Conservation (phyloP, 179 eudicot genomes). For the Carnegiea gigantea region DNA sequence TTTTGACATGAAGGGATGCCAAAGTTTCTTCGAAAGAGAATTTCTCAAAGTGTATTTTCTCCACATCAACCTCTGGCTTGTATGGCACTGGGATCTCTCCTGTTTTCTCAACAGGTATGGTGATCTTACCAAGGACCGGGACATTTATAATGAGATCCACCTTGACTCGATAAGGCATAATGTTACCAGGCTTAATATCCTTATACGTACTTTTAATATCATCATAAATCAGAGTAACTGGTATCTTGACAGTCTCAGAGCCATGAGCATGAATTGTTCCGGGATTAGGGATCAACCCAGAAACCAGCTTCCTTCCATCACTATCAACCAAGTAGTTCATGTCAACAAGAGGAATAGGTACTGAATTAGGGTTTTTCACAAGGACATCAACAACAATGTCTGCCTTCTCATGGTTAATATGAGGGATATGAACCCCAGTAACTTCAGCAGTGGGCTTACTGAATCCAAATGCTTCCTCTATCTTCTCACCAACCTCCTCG, state of each 20-base stretch:
- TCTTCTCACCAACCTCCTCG: constrained; percentile 87
- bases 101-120: constrained; percentile 80
- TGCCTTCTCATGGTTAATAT: constrained; percentile 67
- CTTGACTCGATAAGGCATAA: constrained; percentile 75
- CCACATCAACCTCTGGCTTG: constrained; percentile 89
- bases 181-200: constrained; percentile 85
- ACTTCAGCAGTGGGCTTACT: constrained; percentile 95
- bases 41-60: constrained; percentile 70
- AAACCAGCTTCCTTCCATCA: constrained; percentile 80
- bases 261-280: constrained; percentile 95
- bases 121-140: constrained; percentile 84
- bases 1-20: constrained; percentile 70
- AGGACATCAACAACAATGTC: constrained; percentile 81
- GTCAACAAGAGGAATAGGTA: constrained; percentile 91
- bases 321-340: constrained; percentile 84
- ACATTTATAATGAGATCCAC: constrained; percentile 87
- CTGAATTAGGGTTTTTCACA: constrained; percentile 80
- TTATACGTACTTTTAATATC: constrained; percentile 74
- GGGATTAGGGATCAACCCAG: constrained; percentile 91
- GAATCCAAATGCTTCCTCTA: constrained; percentile 78
- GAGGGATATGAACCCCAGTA: constrained; percentile 63
- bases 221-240: constrained; percentile 59
- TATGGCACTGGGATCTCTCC: constrained; percentile 94
- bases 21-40: constrained; percentile 88
- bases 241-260: constrained; percentile 86